Base-by-base conservation (phyloP, 2,329 filamentous ascomycete species). In the Paecilomyces niveus region DNA sequence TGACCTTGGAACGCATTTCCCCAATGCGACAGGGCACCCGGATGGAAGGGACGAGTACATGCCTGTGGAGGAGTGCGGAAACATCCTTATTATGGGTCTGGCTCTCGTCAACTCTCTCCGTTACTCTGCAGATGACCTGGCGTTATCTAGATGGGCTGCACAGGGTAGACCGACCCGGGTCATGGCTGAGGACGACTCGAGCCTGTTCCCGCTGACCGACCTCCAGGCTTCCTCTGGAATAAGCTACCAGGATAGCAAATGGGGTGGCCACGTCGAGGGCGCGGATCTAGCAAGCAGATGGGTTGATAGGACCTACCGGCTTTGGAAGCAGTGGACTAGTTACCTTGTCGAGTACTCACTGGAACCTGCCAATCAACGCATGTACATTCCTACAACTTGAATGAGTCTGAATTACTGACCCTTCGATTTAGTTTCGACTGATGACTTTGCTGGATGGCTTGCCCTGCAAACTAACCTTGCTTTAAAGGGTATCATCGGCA, bases 61-160 rank as follows among this genome's bases (percentile, higher is more conserved):
- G 78, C 83, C 83, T 0, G 70, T 85, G 9, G 83, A 85, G 67
- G 83, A 85, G 61, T 85, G 83, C 60, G 84, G 83, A 4, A 84
- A 86, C 64, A 93, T 96, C 81, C 80, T 95, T 57, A 90, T 92
- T 69, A 90, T 92, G 88, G 88, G 87, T 0, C 77, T 94, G 55
- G 88, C 90, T 3, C 76, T 93, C 39, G 85, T 89, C 21, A 92
- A 93, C 65, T 88, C 89, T 1, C 76, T 93, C 57, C 83, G 78
- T 53, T 89, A 90, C 62, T 78, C 81, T 57, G 80, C 82, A 2
- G 76, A 81, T 53, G 78, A 80, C 3, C 78, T 76, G 18, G 78
- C 83, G 2, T 76, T 83, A 4, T 89, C 87, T 31, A 76, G 83
- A 9, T 86, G 82, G 80, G 83, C 84, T 13, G 74, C 77, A 3